Conservation (phyloP, 2,329 filamentous ascomycete genomes). For the Didymella pinodella region DNA sequence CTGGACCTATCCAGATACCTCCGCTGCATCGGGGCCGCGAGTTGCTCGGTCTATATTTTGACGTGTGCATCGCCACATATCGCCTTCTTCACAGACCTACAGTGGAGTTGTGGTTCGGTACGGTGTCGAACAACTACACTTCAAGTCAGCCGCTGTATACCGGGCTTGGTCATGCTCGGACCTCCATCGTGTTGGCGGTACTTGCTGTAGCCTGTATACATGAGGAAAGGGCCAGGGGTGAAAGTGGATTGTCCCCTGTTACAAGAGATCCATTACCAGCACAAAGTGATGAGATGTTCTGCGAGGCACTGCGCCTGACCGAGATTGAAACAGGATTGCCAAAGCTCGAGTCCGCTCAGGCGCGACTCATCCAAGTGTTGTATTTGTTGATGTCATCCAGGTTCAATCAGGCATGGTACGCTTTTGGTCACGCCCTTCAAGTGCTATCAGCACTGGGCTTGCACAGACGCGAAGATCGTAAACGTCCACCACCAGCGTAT, state of each 20-base stretch:
- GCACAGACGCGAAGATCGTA: slow-evolving; percentile 50
- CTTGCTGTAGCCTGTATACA: slow-evolving; percentile 60
- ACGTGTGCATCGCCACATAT: slow-evolving; percentile 66
- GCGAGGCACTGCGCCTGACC: slow-evolving; percentile 49
- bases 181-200: slow-evolving; percentile 47
- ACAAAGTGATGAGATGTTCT: slow-evolving; percentile 54
- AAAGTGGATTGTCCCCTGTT: slow-evolving; percentile 34
- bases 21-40: slow-evolving; percentile 31
- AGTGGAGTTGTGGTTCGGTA: slow-evolving; percentile 56
- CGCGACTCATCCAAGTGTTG: slow-evolving; percentile 63
- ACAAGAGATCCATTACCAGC: slow-evolving; percentile 36
- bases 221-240: slow-evolving; percentile 50
- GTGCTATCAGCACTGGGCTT: slow-evolving; percentile 57
- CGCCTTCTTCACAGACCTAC: slow-evolving; percentile 63
- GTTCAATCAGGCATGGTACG: slow-evolving; percentile 67
- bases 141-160: slow-evolving; percentile 46
- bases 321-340: slow-evolving; percentile 61
- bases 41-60: slow-evolving; percentile 63
- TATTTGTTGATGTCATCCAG: slow-evolving; percentile 66
- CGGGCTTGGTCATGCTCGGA: slow-evolving; percentile 55
- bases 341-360: slow-evolving; percentile 63
- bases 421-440: slow-evolving; percentile 64
- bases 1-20: slow-evolving; percentile 39
- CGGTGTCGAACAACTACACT: slow-evolving; percentile 26
- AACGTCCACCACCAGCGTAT: slow-evolving; percentile 23